Percentiles rank a stretch among this genome's conserved stretches.
Conservation (phyloP, 1,284 basidiomycete species). For the Malassezia sp. region DNA sequence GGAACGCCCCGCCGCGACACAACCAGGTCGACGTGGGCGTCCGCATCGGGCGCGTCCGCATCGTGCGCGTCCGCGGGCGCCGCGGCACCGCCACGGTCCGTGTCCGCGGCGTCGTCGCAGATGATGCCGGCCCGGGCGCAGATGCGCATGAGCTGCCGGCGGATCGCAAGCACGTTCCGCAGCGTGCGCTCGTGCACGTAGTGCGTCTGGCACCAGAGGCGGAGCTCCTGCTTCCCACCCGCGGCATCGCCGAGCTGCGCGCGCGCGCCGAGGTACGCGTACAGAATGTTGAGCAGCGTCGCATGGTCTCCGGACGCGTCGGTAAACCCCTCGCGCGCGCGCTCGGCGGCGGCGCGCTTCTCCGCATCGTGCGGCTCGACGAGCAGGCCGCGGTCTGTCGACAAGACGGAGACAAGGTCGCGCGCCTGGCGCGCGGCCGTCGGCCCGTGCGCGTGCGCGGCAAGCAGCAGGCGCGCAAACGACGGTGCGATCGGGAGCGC, state of each 20-base stretch:
- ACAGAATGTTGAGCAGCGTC: conserved; percentile 38
- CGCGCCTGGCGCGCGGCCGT: conserved; percentile 27
- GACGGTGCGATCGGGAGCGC: conserved; percentile 35
- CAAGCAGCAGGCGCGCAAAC: conserved; percentile 33
- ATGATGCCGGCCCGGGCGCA: conserved; percentile 30
- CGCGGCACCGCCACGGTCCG: neutral
- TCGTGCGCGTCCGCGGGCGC: neutral
- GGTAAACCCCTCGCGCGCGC: conserved; percentile 46
- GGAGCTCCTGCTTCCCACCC: conserved; percentile 9
- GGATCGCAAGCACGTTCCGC: conserved; percentile 32
- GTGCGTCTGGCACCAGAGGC: conserved; percentile 36
- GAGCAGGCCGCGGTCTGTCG: conserved; percentile 28
- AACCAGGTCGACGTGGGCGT: conserved; percentile 8
- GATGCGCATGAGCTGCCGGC: conserved; percentile 30
- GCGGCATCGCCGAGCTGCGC: neutral
- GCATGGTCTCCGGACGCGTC: conserved; percentile 38
- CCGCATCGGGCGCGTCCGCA: neutral
- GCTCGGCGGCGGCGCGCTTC: conserved; percentile 31
- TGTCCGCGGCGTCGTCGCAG: conserved; percentile 25
- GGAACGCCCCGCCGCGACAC: neutral
- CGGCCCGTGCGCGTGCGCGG: conserved; percentile 28
- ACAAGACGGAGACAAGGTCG: conserved; percentile 42
- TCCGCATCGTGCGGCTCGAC: conserved; percentile 25
- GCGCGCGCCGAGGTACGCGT: conserved; percentile 32
- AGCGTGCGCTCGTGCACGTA: conserved; percentile 33